A percentile compares a stretch with the other conserved stretches of the same genome.
Conservation (phyloP, 306 rosid species). For the Lotus japonicus region DNA sequence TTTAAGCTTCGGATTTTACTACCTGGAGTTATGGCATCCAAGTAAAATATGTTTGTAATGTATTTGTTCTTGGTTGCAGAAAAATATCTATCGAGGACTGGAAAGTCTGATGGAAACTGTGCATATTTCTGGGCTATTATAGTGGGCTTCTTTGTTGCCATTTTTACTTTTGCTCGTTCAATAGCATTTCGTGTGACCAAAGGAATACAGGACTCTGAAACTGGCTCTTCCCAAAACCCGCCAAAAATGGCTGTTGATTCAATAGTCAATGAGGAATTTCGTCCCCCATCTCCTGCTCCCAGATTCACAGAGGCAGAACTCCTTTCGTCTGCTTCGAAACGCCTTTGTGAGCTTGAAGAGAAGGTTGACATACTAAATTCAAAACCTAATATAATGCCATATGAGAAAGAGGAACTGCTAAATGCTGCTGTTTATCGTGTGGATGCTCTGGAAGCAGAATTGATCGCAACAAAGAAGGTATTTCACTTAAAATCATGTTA, state of each 20-base stretch:
- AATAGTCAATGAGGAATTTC: slow-evolving; percentile 39
- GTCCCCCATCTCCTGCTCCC: slow-evolving; percentile 57
- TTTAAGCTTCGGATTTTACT: background rate
- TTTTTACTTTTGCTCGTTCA: slow-evolving; percentile 36
- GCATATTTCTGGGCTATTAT: slow-evolving; percentile 41
- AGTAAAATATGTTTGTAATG: slow-evolving; percentile 6
- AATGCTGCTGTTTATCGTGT: slow-evolving; percentile 89
- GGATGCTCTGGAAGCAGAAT: slow-evolving; percentile 87
- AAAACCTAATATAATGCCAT: slow-evolving; percentile 76
- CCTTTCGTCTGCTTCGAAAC: slow-evolving; percentile 50
- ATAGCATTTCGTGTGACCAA: slow-evolving; percentile 25
- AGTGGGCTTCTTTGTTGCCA: slow-evolving; percentile 50
- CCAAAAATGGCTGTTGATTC: slow-evolving; percentile 25
- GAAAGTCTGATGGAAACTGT: slow-evolving; percentile 25
- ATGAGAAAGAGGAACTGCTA: slow-evolving; percentile 75
- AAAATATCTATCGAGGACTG: slow-evolving; percentile 20
- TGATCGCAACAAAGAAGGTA: slow-evolving; percentile 78
- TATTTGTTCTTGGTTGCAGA: slow-evolving; percentile 42
- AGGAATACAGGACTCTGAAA: slow-evolving; percentile 18
- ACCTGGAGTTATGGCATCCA: background rate
- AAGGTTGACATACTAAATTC: slow-evolving; percentile 60
- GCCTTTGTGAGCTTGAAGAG: slow-evolving; percentile 66
- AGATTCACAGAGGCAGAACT: slow-evolving; percentile 30
- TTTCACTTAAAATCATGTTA: background rate
- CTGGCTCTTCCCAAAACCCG: slow-evolving; percentile 22